Base-by-base conservation (phyloP, 2,329 filamentous ascomycete species). In the Aureobasidium sp. region DNA sequence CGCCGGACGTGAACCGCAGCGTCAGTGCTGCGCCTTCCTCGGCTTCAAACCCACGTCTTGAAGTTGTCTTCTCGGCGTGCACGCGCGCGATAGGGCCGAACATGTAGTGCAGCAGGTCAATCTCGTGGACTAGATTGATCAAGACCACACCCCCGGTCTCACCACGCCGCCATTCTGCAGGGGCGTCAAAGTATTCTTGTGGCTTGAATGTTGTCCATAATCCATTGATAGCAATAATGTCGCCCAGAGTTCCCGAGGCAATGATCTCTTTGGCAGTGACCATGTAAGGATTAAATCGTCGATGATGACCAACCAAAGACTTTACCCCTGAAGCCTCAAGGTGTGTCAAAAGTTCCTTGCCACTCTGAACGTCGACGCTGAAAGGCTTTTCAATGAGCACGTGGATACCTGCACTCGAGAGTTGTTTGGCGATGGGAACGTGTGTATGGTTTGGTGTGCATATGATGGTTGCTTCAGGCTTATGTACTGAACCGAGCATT, bases 91-190 rank as follows among this genome's bases (percentile, higher is more conserved):
- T 80, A 0, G 80, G 78, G 0, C 82, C 82, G 29, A 86, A 77
- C 1, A 85, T 71, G 68, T 80, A 79, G 51, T 85, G 82, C 20
- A 86, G 72, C 0, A 84, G 71, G 64, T 86, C 84, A 42, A 86
- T 73, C 55, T 86, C 84, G 66, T 86, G 83, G n/a, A 85, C 78
- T 47, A 86, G 71, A 67, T 86, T 86, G 64, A 85, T 85, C 2
- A 80, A 72, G 8, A 85, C 71, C 0, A 80, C 78, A 0, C 82
- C 83, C 22, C 69, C 68, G 1, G 78, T 79, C 4, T 31, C 25
- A 2, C 73, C 69, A 2, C 70, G 73, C 15, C 80, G 76, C 82
- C 83, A 85, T 42, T 77, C 76, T 0, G 73, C 72, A 0, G 77
- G 77, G 0, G 75, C 65, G 1, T 77, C 72, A 64, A 82, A 86